These are phyloP conservation scores for Penicillium expansum DNA, from an alignment of 2,329 filamentous ascomycete species.

Conservation along the genomic window DNA sequence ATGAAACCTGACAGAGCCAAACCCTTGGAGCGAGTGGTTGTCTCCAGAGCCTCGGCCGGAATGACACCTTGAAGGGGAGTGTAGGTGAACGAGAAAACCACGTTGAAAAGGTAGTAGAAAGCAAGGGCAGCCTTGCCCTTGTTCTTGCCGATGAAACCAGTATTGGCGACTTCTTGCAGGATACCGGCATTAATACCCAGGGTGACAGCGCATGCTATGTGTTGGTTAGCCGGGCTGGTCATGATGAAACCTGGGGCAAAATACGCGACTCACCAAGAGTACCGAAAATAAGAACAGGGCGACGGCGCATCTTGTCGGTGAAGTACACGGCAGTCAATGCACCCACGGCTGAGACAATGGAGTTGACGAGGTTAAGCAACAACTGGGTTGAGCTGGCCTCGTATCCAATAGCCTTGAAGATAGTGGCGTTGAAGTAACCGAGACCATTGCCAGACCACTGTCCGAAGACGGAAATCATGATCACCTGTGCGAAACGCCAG, in stretches of 20 bases:
- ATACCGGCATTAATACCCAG: conserved; percentile 50
- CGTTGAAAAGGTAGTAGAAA: conserved; percentile 52
- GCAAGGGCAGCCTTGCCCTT: conserved; percentile 48
- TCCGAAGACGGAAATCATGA: conserved; percentile 53
- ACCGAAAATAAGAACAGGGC: conserved; percentile 47
- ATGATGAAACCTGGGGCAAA: too few relatives aligned
- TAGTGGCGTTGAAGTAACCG: conserved; percentile 52
- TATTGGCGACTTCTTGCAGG: conserved; percentile 37
- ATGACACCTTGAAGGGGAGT: conserved; percentile 52
- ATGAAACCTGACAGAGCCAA: conserved; percentile 48
- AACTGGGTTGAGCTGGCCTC: conserved; percentile 38
- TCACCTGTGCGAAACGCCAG: conserved; percentile 50
- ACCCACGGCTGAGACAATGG: conserved; percentile 47
- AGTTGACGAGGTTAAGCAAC: conserved; percentile 50
- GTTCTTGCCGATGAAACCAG: conserved; percentile 32
- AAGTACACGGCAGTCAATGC: conserved; percentile 45
- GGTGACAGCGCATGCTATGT: conserved; percentile 37
- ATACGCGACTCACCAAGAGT: conserved; percentile 32
- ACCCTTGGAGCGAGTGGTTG: conserved; percentile 50
- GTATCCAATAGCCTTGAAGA: conserved; percentile 40
- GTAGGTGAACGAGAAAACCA: conserved; percentile 52
- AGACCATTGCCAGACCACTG: conserved; percentile 54
- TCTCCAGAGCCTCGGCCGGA: conserved; percentile 50
- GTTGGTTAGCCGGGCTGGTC: conserved; percentile 5
- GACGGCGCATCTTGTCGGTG: conserved; percentile 50